Evolutionary conservation across 345 rosid genomes (phyloP).

Genomic region (Cardamine occulta): DNA sequence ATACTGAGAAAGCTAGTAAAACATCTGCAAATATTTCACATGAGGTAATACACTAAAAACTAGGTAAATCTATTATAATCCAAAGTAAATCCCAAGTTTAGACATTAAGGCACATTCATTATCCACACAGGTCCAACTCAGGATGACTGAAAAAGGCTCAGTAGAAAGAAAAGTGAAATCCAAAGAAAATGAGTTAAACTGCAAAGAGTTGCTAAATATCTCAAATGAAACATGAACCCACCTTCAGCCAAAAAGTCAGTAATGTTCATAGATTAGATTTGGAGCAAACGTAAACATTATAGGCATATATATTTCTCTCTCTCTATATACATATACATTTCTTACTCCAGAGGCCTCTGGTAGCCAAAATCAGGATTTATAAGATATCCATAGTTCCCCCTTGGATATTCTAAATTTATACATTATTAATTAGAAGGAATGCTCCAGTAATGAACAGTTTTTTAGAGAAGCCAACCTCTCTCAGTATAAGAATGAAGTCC

Average conservation of each 20-base stretch:
- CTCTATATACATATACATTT: not conserved
- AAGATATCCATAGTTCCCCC: not conserved
- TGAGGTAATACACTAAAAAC: slow-evolving; percentile 4
- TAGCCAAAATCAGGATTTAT: slow-evolving; percentile 6
- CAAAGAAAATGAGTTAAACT: not conserved
- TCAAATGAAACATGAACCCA: slow-evolving; percentile 12
- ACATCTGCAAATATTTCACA: slow-evolving; percentile 15
- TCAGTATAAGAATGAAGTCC: slow-evolving; percentile 80
- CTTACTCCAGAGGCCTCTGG: slow-evolving; percentile 13
- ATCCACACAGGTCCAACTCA: not conserved
- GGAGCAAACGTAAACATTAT: slow-evolving; percentile 6
- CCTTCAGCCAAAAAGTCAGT: not conserved
- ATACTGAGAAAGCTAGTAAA: slow-evolving; percentile 26
- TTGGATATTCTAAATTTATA: not conserved
- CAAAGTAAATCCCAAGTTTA: not conserved
- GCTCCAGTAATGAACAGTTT: slow-evolving; percentile 12
- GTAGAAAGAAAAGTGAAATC: not conserved
- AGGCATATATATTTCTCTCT: slow-evolving; percentile 2
- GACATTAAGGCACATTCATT: not conserved
- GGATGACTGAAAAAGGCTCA: not conserved
- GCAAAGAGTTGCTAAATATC: not conserved
- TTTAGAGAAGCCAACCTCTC: slow-evolving; percentile 58
- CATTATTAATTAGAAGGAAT: slow-evolving; percentile 15
- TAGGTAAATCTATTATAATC: slow-evolving; percentile 1
- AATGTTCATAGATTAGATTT: not conserved